These are phyloP conservation scores for Colletotrichum sp. DNA, from an alignment of 2,329 filamentous ascomycete genomes.

Conservation along the genomic window DNA sequence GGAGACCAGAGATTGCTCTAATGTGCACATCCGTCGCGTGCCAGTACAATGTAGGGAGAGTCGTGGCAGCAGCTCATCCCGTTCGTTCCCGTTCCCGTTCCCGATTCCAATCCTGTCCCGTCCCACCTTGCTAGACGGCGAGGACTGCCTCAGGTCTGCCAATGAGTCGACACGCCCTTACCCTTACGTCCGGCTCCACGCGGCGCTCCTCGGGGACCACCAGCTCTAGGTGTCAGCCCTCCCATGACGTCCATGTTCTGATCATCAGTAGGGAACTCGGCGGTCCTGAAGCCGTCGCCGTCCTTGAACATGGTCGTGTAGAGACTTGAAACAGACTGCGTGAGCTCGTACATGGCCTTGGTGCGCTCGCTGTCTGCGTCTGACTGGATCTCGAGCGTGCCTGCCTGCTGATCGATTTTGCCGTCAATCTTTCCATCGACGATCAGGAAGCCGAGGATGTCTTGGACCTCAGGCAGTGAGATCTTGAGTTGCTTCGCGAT, in stretches of 20 bases:
- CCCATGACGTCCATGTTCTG: slow-evolving; percentile 31
- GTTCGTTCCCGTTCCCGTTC: not conserved
- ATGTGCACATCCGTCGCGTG: not conserved
- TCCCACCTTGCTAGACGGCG: not conserved
- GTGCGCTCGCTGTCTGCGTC: slow-evolving; percentile 77
- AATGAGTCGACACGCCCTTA: slow-evolving; percentile 12
- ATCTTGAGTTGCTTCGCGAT: slow-evolving; percentile 90
- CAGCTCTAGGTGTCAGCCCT: slow-evolving; percentile 20
- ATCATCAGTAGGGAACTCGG: slow-evolving; percentile 32
- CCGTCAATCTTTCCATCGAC: slow-evolving; percentile 87
- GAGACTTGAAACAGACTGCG: slow-evolving; percentile 70
- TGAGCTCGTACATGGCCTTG: slow-evolving; percentile 75
- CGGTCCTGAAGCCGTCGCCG: slow-evolving; percentile 69
- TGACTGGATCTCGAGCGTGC: slow-evolving; percentile 81
- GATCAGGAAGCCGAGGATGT: slow-evolving; percentile 95
- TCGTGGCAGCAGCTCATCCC: not conserved
- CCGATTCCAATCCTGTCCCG: not conserved
- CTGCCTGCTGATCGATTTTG: slow-evolving; percentile 87
- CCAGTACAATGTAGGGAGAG: not conserved
- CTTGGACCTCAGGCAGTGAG: slow-evolving; percentile 83
- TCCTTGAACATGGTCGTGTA: slow-evolving; percentile 79
- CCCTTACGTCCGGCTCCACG: slow-evolving; percentile 17
- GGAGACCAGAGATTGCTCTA: not conserved
- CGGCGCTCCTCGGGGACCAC: not conserved
- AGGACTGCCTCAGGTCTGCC: not conserved